These are phyloP conservation scores for Combretum micranthum DNA, from an alignment of 345 rosid genomes.

Conservation along the genomic window DNA sequence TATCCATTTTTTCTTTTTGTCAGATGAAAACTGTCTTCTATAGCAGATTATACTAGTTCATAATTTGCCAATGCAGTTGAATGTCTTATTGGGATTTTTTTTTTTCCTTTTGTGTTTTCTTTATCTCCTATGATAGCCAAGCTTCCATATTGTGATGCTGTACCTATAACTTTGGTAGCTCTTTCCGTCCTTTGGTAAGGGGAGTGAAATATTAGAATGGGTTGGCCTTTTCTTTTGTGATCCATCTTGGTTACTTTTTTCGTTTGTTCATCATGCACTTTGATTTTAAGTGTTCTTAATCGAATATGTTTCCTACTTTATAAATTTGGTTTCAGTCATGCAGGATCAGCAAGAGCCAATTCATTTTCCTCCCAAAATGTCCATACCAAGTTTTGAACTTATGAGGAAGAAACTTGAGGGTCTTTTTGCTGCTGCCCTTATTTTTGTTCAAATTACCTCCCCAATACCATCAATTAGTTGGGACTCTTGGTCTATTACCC, in stretches of 20 bases:
- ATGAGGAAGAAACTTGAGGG: constrained; percentile 39
- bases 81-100: too few relatives aligned
- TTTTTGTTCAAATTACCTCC: constrained; percentile 55
- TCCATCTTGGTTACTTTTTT: neutral
- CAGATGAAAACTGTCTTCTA: too few relatives aligned
- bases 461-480: constrained; percentile 51
- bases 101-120: too few relatives aligned
- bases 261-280: neutral
- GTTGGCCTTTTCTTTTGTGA: neutral
- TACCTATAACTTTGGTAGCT: too few relatives aligned
- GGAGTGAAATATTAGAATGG: too few relatives aligned
- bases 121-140: too few relatives aligned
- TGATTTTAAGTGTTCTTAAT: neutral
- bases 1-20: too few relatives aligned
- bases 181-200: too few relatives aligned
- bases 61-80: too few relatives aligned
- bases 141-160: too few relatives aligned
- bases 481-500: constrained; percentile 34
- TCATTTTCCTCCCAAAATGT: constrained; percentile 18
- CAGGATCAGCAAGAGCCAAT: constrained; percentile 34
- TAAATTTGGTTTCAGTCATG: constrained; percentile 40
- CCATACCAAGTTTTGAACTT: constrained; percentile 19
- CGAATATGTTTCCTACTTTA: constrained; percentile 8
- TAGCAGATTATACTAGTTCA: too few relatives aligned
- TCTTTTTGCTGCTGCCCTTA: constrained; percentile 35